Evolutionary conservation across 2,329 filamentous ascomycete genomes (phyloP), one percentile per base, ranked within the genome.

Genomic region (Fusarium sp.): DNA sequence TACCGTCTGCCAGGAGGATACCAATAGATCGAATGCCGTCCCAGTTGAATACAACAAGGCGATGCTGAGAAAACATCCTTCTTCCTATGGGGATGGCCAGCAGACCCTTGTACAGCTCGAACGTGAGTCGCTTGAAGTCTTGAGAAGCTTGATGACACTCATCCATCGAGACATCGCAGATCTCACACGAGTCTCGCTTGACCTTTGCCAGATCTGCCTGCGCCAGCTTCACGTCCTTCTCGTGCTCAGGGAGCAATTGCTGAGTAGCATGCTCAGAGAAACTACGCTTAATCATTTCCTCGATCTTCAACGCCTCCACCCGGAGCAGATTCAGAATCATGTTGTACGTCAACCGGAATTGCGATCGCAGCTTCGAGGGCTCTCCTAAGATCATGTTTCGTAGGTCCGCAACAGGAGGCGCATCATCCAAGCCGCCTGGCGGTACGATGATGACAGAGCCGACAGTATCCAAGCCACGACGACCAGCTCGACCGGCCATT

Each of bases 241-340:
- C 93, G 69, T 98, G 94, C 75, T 98, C 93, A 0, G 95, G 95
- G 1, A 98, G 81, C 11, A 98, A 78, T 61, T 96, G 93, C 72
- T 99, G 95, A 0, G 94, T 98, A 21, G 94, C 94, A 76, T 99
- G 95, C 75, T 99, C 95, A 48, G 94, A 97, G 81, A 99, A 99
- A 75, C 93, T 97, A 65, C 95, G 90, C 83, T 99, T 99, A 80
- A 99, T 99, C 95, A 99, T 99, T 77, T 99, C 95, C 75, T 99
- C 95, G 68, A 99, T 98, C 79, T 97, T 98, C 65, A 99, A 79
- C 3, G 95, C 95, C 75, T 99, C 95, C 3, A 99, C 95, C 32
- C 95, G 89, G 44, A 99, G 82, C 29, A 99, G 81, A 71, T 98
- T 99, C 27, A 99, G 80, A 58, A 99, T 99, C 95, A 99, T 99